phyloP scores from a whole-genome alignment of 805 yeast genomes.

The Metschnikowia aberdeeniae region DNA sequence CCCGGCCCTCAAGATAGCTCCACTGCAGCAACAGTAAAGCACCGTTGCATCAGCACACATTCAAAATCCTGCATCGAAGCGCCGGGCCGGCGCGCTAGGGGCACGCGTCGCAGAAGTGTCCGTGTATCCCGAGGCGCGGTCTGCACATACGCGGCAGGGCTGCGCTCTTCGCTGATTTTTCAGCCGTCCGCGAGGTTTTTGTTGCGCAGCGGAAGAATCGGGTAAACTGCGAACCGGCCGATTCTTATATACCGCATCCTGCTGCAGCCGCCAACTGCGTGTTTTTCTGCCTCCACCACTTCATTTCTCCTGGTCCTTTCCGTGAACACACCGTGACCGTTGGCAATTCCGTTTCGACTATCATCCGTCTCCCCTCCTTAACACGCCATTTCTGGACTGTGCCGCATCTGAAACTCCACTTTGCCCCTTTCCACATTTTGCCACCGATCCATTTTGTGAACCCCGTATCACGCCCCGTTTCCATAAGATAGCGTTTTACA shows the following conservation, averaged over 20 bases:
- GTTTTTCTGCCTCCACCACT: background rate
- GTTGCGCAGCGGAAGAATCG: constrained; percentile 4
- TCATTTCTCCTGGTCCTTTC: background rate
- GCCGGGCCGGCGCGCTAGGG: background rate
- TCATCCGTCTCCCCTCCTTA: too few species aligned
- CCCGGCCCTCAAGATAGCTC: too few species aligned
- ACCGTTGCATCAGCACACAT: too few species aligned
- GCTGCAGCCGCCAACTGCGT: background rate
- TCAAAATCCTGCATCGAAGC: background rate
- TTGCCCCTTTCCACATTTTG: too few species aligned
- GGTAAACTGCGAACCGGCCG: constrained; percentile 2
- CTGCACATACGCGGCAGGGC: constrained; percentile 11
- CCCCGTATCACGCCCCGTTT: too few species aligned
- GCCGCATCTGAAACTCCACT: too few species aligned
- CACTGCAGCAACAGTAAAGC: too few species aligned
- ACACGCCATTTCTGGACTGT: too few species aligned
- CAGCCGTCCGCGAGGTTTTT: constrained; percentile 7
- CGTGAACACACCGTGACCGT: background rate
- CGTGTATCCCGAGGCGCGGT: constrained; percentile 1
- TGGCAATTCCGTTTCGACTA: too few species aligned
- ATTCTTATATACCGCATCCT: constrained; percentile 1
- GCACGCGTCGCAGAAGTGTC: background rate
- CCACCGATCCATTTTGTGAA: too few species aligned
- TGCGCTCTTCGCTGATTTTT: constrained; percentile 2
- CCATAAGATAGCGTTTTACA: too few species aligned